These are phyloP conservation scores for Prototheca cutis DNA, from an alignment of 163 green algal genomes.

Conservation along the genomic window DNA sequence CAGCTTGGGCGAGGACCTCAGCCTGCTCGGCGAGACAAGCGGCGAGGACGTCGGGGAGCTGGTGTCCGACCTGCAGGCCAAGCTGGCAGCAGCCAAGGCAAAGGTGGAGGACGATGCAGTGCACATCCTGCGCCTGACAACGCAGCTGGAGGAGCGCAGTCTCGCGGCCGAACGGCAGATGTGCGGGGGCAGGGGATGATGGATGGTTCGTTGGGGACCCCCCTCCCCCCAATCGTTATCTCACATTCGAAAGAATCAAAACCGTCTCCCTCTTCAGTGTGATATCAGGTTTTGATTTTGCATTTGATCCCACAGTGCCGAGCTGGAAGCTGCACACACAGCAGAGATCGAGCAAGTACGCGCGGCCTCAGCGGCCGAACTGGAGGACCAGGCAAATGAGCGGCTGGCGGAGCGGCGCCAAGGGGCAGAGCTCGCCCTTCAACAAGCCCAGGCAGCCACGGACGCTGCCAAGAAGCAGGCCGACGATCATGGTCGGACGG, in stretches of 20 bases:
- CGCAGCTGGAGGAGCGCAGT: not conserved
- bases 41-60: slow-evolving; percentile 3
- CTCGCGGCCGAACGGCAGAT: not conserved
- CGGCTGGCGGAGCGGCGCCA: too few species aligned
- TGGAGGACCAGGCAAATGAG: too few species aligned
- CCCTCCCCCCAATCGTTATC: too few species aligned
- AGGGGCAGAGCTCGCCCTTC: too few species aligned
- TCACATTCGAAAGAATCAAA: not conserved
- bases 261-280: not conserved
- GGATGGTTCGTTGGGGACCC: too few species aligned
- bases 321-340: too few species aligned
- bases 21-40: not conserved
- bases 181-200: not conserved
- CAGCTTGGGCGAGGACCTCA: slow-evolving; percentile 15
- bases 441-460: not conserved
- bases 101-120: not conserved
- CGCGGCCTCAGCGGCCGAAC: too few species aligned
- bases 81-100: not conserved
- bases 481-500: slow-evolving; percentile 4
- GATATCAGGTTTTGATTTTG: not conserved
- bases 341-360: too few species aligned
- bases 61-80: not conserved
- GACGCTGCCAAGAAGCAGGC: slow-evolving; percentile 8
- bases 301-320: not conserved
- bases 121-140: not conserved